Percentiles rank a stretch among this genome's conserved stretches.
Evolutionary conservation across 2,329 filamentous ascomycete species (phyloP).

Genomic region (Beauveria australis): DNA sequence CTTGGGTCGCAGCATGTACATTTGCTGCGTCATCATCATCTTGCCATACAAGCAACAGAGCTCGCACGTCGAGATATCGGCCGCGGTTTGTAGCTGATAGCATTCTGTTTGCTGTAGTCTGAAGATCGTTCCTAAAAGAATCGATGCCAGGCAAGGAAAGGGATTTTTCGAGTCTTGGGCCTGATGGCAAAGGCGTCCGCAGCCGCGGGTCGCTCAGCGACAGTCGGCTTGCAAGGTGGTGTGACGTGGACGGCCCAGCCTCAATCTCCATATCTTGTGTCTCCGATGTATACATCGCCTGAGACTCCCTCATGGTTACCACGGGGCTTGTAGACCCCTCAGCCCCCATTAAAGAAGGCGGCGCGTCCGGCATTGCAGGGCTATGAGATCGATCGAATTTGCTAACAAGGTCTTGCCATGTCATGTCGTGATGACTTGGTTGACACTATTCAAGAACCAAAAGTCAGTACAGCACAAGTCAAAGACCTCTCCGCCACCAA

Average conservation of each 20-base stretch:
- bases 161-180: conserved; percentile 45
- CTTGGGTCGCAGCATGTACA: conserved; percentile 34
- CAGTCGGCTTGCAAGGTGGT: conserved; percentile 29
- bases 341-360: conserved; percentile 28
- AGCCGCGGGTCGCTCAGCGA: conserved; percentile 40
- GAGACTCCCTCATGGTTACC: conserved; percentile 27
- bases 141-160: conserved; percentile 42
- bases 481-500: not conserved
- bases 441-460: conserved; percentile 37
- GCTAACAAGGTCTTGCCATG: conserved; percentile 49
- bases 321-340: conserved; percentile 41
- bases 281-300: conserved; percentile 34
- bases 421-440: conserved; percentile 52
- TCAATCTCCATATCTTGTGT: conserved; percentile 51
- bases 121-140: conserved; percentile 43
- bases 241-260: conserved; percentile 22
- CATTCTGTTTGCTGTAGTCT: conserved; percentile 40
- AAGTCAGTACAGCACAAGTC: conserved; percentile 7
- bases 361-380: conserved; percentile 41
- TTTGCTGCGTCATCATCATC: conserved; percentile 39
- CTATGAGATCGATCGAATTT: conserved; percentile 47
- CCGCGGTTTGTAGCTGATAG: conserved; percentile 41
- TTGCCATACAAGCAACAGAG: conserved; percentile 48
- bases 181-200: conserved; percentile 48
- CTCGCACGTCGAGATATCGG: conserved; percentile 45